Conservation (phyloP, 192 early-diverging fungal species). For the Coemansia sp. region DNA sequence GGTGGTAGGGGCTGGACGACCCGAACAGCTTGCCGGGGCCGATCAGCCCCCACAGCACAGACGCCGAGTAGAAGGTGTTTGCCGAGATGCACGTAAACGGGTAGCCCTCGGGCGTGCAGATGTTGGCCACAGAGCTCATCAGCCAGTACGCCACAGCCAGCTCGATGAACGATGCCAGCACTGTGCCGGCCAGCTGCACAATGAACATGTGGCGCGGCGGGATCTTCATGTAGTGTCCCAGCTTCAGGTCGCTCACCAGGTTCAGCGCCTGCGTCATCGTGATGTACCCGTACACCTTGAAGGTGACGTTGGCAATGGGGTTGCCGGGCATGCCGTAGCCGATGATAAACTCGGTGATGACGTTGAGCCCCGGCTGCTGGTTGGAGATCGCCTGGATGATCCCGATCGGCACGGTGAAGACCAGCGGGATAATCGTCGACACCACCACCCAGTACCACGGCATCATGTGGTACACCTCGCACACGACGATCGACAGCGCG, state of each 20-base stretch:
- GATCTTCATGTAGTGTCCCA: conserved; percentile 84
- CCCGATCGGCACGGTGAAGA: conserved; percentile 80
- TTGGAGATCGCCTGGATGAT: conserved; percentile 80
- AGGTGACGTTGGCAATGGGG: conserved; percentile 79
- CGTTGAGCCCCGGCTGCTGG: conserved; percentile 73
- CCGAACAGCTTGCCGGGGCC: conserved; percentile 72
- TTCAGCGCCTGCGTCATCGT: conserved; percentile 76
- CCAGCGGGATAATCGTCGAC: conserved; percentile 57
- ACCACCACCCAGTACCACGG: conserved; percentile 75
- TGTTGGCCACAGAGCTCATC: conserved; percentile 60
- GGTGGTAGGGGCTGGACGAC: conserved; percentile 57
- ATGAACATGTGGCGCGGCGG: conserved; percentile 80
- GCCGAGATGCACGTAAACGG: conserved; percentile 66
- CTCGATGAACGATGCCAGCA: conserved; percentile 68
- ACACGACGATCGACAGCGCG: conserved; percentile 35
- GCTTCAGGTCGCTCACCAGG: conserved; percentile 67
- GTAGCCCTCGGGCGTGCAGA: conserved; percentile 63
- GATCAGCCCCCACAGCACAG: conserved; percentile 79
- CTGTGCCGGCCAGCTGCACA: conserved; percentile 70
- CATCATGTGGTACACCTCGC: conserved; percentile 55
- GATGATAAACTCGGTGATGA: conserved; percentile 83
- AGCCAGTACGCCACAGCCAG: conserved; percentile 69
- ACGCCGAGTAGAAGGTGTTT: conserved; percentile 67
- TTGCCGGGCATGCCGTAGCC: conserved; percentile 80
- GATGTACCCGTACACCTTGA: conserved; percentile 85